phyloP scores from a whole-genome alignment of 2,329 filamentous ascomycete species.

The Microdochium trichocladiopsis region DNA sequence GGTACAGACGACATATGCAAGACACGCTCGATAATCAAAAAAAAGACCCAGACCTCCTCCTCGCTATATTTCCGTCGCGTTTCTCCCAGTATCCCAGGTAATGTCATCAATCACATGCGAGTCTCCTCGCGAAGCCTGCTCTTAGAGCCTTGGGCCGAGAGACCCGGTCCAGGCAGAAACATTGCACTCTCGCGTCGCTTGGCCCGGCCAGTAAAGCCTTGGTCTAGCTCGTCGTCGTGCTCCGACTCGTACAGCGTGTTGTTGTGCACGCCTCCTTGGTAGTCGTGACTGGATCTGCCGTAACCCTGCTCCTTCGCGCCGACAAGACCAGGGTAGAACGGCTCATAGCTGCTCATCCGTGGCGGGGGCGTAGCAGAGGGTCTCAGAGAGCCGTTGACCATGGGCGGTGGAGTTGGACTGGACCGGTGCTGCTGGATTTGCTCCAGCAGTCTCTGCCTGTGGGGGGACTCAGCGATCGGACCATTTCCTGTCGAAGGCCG shows the following conservation, averaged over 20 bases:
- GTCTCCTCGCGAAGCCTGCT: conserved; percentile 48
- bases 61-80: no score
- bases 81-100: no score
- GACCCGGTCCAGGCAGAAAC: conserved; percentile 41
- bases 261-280: conserved; percentile 30
- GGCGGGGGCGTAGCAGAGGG: conserved; percentile 38
- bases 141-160: conserved; percentile 43
- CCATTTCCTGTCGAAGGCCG: conserved; percentile 42
- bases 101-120: conserved; percentile 23
- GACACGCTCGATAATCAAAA: background rate
- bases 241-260: conserved; percentile 19
- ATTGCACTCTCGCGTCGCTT: conserved; percentile 56
- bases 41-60: background rate
- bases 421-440: conserved; percentile 30
- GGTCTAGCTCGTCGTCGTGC: conserved; percentile 25
- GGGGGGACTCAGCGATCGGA: conserved; percentile 37
- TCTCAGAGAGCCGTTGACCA: conserved; percentile 11
- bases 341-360: conserved; percentile 33
- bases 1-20: background rate
- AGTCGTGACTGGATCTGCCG: conserved; percentile 9
- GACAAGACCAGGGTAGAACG: conserved; percentile 31
- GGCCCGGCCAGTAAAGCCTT: conserved; percentile 26
- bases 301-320: conserved; percentile 22
- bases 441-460: conserved; percentile 40
- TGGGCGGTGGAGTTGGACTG: conserved; percentile 40